Conservation (phyloP, 176 grass and related monocot species). For the Thalia dealbata region DNA sequence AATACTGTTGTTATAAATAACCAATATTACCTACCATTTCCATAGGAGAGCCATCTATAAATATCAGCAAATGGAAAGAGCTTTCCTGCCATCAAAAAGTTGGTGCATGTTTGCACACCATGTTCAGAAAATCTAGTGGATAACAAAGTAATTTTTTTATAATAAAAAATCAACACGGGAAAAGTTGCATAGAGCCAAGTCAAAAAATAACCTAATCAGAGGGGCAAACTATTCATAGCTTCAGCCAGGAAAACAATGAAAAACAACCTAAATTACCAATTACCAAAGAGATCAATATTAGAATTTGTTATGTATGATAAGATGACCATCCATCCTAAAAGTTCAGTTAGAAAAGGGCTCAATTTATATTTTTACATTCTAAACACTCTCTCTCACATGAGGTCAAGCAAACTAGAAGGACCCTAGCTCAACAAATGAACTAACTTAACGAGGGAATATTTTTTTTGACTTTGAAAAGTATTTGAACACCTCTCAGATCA, state of each 20-base stretch:
- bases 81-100: slow-evolving; percentile 41
- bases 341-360: too few relatives aligned
- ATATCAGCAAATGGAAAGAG: slow-evolving; percentile 71
- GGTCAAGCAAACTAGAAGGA: too few relatives aligned
- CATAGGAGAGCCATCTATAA: slow-evolving; percentile 86
- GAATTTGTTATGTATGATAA: neutral
- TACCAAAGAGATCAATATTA: neutral
- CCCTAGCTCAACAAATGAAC: too few relatives aligned
- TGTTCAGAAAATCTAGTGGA: neutral
- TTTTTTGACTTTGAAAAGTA: too few relatives aligned
- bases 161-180: neutral
- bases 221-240: neutral
- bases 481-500: too few relatives aligned
- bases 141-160: neutral
- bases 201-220: neutral
- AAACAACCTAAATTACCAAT: neutral
- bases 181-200: neutral
- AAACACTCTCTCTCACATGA: too few relatives aligned
- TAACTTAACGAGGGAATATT: too few relatives aligned
- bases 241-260: neutral
- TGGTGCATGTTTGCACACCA: slow-evolving; percentile 2
- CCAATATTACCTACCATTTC: slow-evolving; percentile 48
- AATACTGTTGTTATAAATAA: neutral
- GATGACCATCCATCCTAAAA: too few relatives aligned
- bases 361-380: too few relatives aligned